Base-by-base conservation (phyloP, 495 filamentous ascomycete species). In the Penicillium alfredii region DNA sequence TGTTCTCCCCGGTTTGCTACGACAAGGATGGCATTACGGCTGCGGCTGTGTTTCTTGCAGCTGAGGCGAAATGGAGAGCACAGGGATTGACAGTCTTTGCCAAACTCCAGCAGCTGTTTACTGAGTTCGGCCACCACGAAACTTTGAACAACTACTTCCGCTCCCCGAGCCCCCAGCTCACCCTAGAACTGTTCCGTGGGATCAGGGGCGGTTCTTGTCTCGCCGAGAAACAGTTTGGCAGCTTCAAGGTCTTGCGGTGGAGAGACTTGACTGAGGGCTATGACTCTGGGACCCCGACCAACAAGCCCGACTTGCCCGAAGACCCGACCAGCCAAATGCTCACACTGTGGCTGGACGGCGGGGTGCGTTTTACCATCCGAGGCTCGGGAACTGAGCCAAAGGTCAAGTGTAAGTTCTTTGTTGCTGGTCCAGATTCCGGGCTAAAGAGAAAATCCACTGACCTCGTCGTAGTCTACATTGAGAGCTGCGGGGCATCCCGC, bases 11-110 rank as follows among this genome's bases (percentile, higher is more conserved):
- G 6, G 68, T 84, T 4, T 78, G 77, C 34, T 68, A 75, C 41
- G 82, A 86, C 52, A 86, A 86, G 46, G 82, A 86, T 53, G 80
- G 78, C 18, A 76, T 86, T 35, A 67, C 76, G 3, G 79, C 82
- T 6, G 78, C 80, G n/a, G 61, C 69, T 4, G 62, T 82, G 6
- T 85, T 86, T 55, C 56, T 84, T 4, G 55, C 64, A 3, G 80
- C 80, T 18, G 66, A 64, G 30, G 58, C 61, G 8, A 63, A 68
- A 43, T 82, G 78, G 75, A 59, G 51, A 7, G 39, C 40, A 3
- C 57, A 77, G 40, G 71, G 73, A 2, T 55, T 80, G 7, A 81
- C 77, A 6, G 74, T 77, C 2, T 78, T 63, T 35, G 55, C 53
- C 5, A 80, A 78, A 48, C 68, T 86, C 2, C 74, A 80, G 38